Evolutionary conservation across 768 basidiomycete genomes (phyloP).

Genomic region (Lactifluus subvellereus): DNA sequence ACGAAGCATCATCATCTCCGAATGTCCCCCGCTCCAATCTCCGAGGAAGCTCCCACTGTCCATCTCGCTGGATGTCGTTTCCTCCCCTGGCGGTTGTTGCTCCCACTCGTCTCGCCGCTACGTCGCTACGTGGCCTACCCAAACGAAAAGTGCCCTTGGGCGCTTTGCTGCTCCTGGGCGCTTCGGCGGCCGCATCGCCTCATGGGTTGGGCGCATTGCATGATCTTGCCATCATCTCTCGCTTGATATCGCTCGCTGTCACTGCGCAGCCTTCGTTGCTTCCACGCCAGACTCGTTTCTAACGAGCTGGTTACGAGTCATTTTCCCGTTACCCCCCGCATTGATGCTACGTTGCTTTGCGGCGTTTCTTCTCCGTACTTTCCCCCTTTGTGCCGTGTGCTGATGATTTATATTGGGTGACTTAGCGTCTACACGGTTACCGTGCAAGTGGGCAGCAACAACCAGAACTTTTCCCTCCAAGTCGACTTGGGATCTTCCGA

Average conservation of each 20-base stretch:
- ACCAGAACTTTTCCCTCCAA: conserved; percentile 55
- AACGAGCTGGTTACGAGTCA: neutral
- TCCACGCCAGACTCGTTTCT: neutral
- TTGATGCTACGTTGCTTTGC: neutral
- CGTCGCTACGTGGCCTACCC: no score
- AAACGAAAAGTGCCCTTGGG: neutral
- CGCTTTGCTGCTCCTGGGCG: neutral
- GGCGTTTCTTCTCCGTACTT: neutral
- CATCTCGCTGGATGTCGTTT: neutral
- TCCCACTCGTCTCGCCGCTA: neutral
- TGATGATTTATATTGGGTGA: neutral
- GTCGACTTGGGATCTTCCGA: conserved; percentile 83
- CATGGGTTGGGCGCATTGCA: no score
- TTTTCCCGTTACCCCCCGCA: neutral
- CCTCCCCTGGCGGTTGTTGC: no score
- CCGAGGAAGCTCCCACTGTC: neutral
- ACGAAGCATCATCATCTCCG: neutral
- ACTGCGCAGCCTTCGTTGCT: neutral
- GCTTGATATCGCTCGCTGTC: neutral
- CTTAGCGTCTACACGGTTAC: conserved; percentile 52
- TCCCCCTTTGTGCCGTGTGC: neutral
- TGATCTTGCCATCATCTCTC: neutral
- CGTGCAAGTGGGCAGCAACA: conserved; percentile 44
- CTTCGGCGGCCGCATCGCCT: neutral
- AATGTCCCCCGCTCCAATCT: neutral